Evolutionary conservation across 495 filamentous ascomycete species (phyloP).

Genomic region (Rostrohypoxylon terebratum): DNA sequence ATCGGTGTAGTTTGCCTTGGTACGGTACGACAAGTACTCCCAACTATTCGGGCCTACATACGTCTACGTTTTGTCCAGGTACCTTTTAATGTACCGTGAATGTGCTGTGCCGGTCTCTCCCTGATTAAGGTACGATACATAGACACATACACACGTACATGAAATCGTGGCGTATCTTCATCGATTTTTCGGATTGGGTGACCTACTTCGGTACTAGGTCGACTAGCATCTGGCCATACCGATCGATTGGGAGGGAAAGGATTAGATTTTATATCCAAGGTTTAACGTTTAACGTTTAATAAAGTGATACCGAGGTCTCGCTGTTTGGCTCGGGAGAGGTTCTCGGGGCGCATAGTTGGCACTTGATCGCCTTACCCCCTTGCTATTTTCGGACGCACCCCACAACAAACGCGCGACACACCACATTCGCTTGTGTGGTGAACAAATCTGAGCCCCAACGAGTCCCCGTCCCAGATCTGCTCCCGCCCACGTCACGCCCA

Average conservation of each 20-base stretch:
- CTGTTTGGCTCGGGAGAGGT: conserved; percentile 39
- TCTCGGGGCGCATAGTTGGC: conserved; percentile 44
- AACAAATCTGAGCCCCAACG: conserved; percentile 51
- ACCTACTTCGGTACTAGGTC: conserved; percentile 28
- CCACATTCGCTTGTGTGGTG: conserved; percentile 46
- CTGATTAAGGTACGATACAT: conserved; percentile 31
- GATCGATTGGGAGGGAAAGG: conserved; percentile 32
- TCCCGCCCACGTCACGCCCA: conserved; percentile 48
- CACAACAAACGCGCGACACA: conserved; percentile 53
- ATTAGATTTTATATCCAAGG: conserved; percentile 19
- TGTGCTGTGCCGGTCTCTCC: conserved; percentile 25
- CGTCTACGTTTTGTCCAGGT: neutral
- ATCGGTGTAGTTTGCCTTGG: conserved; percentile 17
- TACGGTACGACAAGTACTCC: conserved; percentile 35
- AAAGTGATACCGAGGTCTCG: conserved; percentile 40
- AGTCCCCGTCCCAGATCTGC: conserved; percentile 52
- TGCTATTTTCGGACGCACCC: conserved; percentile 49
- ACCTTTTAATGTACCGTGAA: conserved; percentile 5
- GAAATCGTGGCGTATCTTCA: conserved; percentile 14
- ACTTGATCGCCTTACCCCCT: conserved; percentile 50
- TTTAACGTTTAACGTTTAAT: conserved; percentile 40
- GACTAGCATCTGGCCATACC: conserved; percentile 27
- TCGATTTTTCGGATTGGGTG: conserved; percentile 27
- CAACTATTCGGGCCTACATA: conserved; percentile 41
- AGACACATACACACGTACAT: conserved; percentile 17